Evolutionary conservation across 2,329 filamentous ascomycete species (phyloP).

Genomic region (Colletotrichum shisoi): DNA sequence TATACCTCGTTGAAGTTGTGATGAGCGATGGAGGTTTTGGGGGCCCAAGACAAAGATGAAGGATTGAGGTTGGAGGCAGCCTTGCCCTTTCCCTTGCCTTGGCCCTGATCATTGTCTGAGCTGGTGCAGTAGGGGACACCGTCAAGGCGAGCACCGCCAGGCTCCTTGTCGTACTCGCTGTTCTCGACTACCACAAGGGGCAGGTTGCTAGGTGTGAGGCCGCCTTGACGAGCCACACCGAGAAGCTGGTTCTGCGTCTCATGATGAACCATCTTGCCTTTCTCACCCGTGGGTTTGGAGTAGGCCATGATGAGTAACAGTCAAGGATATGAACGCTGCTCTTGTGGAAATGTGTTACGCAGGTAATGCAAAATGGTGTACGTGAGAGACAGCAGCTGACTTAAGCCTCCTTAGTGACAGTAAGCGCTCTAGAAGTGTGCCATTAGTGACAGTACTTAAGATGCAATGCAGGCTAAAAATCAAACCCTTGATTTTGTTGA

Average conservation of each 20-base stretch:
- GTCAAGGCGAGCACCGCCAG: conserved; percentile 31
- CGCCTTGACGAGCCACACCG: conserved; percentile 5
- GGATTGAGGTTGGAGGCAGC: conserved; percentile 32
- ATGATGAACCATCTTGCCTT: conserved; percentile 6
- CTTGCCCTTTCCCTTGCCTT: conserved; percentile 1
- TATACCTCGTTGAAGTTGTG: conserved; percentile 9
- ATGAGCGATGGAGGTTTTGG: conserved; percentile 1
- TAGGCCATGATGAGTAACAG: conserved; percentile 10
- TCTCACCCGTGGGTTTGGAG: conserved; percentile 7
- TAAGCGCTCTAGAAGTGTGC: not conserved
- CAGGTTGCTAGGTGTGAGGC: conserved; percentile 2
- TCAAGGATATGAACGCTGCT: not conserved
- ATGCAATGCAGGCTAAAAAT: not conserved
- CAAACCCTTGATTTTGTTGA: not conserved
- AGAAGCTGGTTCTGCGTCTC: conserved; percentile 20
- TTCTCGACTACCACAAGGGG: conserved; percentile 20
- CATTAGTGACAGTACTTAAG: not conserved
- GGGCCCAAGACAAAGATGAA: conserved; percentile 34
- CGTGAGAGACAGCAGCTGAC: not conserved
- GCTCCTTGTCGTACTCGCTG: conserved; percentile 25
- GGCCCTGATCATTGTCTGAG: conserved; percentile 3
- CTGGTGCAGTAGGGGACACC: not conserved
- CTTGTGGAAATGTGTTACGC: conserved; percentile 4
- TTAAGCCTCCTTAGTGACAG: not conserved
- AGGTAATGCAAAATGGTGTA: not conserved